Conservation (phyloP, 306 rosid genomes). For the Vachellia pachyceras region DNA sequence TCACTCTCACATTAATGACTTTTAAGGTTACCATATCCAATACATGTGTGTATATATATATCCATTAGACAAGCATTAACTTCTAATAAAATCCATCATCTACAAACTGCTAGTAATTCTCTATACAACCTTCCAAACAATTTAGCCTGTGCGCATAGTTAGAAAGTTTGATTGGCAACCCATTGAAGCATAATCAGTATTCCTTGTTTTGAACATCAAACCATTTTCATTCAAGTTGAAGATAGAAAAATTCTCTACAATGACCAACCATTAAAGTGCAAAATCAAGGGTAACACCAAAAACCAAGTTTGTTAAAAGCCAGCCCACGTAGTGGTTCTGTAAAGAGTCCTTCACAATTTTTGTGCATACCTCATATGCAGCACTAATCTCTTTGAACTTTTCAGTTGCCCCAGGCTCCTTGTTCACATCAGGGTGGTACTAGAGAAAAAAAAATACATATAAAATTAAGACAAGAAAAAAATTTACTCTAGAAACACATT, state of each 20-base stretch:
- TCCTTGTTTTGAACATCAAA: background rate
- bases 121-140: background rate
- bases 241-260: background rate
- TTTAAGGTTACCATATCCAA: no score
- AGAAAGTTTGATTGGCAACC: background rate
- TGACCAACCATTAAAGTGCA: background rate
- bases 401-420: slow-evolving; percentile 97
- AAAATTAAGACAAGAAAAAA: slow-evolving; percentile 41
- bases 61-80: no score
- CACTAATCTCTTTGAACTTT: slow-evolving; percentile 93
- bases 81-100: background rate
- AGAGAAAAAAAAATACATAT: slow-evolving; percentile 31
- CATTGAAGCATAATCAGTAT: no score
- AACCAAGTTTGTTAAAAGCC: background rate
- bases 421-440: slow-evolving; percentile 98
- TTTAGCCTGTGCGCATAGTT: background rate
- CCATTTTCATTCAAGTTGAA: background rate
- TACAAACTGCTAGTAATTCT: background rate
- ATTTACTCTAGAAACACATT: background rate
- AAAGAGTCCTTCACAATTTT: slow-evolving; percentile 24
- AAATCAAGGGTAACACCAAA: background rate
- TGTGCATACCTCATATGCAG: slow-evolving; percentile 85
- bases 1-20: no score
- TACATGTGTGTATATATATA: no score
- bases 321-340: background rate